Conservation (phyloP, 169 alveolate species). For the Plasmodium sp. region DNA sequence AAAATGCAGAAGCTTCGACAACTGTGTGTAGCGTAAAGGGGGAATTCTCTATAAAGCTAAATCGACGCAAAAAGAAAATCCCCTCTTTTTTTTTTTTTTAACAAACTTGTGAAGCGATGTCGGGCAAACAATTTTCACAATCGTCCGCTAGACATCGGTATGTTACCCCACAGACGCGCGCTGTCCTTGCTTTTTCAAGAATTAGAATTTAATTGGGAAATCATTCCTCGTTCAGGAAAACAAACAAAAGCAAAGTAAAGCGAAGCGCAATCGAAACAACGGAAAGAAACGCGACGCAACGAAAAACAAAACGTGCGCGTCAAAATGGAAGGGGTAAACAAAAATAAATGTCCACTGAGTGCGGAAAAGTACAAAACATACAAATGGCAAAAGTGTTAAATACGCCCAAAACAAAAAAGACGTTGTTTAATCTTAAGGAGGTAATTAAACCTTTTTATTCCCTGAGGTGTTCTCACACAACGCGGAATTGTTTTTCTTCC, state of each 20-base stretch:
- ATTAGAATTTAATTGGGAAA: slow-evolving; percentile 34
- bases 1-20: slow-evolving; percentile 58
- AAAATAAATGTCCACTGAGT: neutral
- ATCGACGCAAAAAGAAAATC: slow-evolving; percentile 9
- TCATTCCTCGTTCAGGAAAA: slow-evolving; percentile 59
- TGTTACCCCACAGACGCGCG: slow-evolving; percentile 34
- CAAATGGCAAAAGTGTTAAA: neutral
- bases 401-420: neutral
- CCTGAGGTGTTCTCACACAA: neutral
- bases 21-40: slow-evolving; percentile 29
- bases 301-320: neutral
- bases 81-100: slow-evolving; percentile 15
- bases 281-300: neutral
- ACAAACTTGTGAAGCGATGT: slow-evolving; percentile 16
- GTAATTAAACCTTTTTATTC: neutral
- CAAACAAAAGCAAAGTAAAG: slow-evolving; percentile 8
- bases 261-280: neutral
- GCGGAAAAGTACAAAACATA: neutral
- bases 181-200: slow-evolving; percentile 15
- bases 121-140: slow-evolving; percentile 27
- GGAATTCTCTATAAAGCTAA: slow-evolving; percentile 13
- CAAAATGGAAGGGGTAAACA: neutral
- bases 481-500: neutral
- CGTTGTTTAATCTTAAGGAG: neutral
- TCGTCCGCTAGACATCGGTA: neutral